Conservation (phyloP, 2,329 filamentous ascomycete species). For the Fonsecaea monophora region DNA sequence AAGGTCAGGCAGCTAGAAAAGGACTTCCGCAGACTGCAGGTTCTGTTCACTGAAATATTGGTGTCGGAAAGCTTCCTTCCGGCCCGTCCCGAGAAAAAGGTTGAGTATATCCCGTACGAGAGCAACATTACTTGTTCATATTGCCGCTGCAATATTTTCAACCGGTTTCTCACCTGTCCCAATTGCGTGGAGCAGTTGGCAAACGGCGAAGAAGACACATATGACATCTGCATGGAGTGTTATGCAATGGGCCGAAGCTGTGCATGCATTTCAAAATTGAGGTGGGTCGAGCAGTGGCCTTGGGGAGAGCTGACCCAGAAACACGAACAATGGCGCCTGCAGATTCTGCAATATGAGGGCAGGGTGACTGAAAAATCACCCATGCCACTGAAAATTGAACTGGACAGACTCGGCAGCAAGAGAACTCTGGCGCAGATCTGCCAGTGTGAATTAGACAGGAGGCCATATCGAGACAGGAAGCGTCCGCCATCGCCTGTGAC, state of each 20-base stretch:
- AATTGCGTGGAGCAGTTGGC: constrained; percentile 73
- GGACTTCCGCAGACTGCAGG: constrained; percentile 83
- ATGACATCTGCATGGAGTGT: constrained; percentile 98
- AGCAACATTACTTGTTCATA: constrained; percentile 95
- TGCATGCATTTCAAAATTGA: constrained; percentile 80
- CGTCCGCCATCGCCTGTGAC: constrained; percentile 57
- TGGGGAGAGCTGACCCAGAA: constrained; percentile 79
- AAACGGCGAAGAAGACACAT: constrained; percentile 79
- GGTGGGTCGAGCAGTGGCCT: constrained; percentile 91
- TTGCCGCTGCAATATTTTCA: constrained; percentile 95
- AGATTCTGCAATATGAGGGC: constrained; percentile 76
- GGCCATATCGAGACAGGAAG: constrained; percentile 83
- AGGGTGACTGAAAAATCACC: constrained; percentile 72
- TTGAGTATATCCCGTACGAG: constrained; percentile 82
- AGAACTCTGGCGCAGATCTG: constrained; percentile 92
- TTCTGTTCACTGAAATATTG: constrained; percentile 77
- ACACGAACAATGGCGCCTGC: constrained; percentile 81
- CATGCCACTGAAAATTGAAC: constrained; percentile 72
- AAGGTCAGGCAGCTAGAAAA: constrained; percentile 74
- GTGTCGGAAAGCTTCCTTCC: constrained; percentile 84
- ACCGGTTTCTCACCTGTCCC: constrained; percentile 91
- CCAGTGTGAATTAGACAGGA: constrained; percentile 79
- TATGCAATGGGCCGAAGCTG: constrained; percentile 97
- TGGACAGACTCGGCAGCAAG: constrained; percentile 66
- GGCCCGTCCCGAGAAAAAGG: constrained; percentile 63